These are phyloP conservation scores for Cubamyces lactineus DNA, from an alignment of 768 basidiomycete species.

Conservation along the genomic window DNA sequence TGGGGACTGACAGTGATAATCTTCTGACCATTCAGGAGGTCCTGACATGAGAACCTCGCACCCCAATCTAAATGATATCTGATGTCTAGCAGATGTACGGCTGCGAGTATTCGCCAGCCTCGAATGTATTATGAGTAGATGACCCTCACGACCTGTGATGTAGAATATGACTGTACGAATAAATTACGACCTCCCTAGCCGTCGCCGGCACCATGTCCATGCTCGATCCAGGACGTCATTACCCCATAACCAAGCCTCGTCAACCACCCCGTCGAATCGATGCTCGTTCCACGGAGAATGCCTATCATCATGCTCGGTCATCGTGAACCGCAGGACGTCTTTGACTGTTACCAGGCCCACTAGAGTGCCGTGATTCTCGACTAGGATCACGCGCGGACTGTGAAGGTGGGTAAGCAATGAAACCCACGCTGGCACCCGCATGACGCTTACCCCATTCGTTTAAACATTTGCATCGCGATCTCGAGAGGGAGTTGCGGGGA, in stretches of 20 bases:
- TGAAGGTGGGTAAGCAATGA: neutral
- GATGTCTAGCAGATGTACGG: neutral
- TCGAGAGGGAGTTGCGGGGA: constrained; percentile 91
- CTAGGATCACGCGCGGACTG: constrained; percentile 95
- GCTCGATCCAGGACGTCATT: constrained; percentile 16
- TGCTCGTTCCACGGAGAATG: constrained; percentile 33
- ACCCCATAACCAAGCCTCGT: constrained; percentile 32
- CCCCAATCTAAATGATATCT: neutral
- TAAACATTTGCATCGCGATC: constrained; percentile 97
- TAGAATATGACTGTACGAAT: constrained; percentile 17
- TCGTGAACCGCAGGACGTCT: constrained; percentile 89
- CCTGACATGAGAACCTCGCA: no score
- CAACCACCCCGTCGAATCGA: constrained; percentile 32
- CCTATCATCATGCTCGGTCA: constrained; percentile 33
- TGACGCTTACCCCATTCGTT: constrained; percentile 87
- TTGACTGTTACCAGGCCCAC: constrained; percentile 93
- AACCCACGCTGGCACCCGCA: neutral
- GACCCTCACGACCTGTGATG: constrained; percentile 3
- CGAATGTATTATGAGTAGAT: neutral
- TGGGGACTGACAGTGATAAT: neutral
- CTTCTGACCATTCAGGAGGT: no score
- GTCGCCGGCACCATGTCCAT: constrained; percentile 15
- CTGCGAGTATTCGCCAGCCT: no score
- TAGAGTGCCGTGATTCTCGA: constrained; percentile 82
- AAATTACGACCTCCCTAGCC: constrained; percentile 22